phyloP scores from a whole-genome alignment of 345 rosid genomes.

The Xanthoceras sorbifolium region DNA sequence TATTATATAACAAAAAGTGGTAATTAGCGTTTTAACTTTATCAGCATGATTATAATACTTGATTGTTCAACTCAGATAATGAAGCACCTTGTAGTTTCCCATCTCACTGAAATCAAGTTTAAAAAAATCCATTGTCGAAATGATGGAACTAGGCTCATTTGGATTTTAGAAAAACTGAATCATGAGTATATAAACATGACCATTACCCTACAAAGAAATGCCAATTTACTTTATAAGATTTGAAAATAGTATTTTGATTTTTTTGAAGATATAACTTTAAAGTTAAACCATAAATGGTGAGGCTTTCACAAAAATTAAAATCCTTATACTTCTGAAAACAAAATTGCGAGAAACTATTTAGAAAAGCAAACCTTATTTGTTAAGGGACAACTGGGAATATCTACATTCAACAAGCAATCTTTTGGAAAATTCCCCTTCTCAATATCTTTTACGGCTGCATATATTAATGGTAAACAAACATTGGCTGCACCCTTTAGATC shows the following conservation, averaged over 20 bases:
- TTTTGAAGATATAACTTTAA: not conserved
- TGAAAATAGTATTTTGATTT: not conserved
- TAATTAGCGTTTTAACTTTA: not conserved
- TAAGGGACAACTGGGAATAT: slow-evolving; percentile 42
- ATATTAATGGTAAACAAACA: slow-evolving; percentile 46
- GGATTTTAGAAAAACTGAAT: not conserved
- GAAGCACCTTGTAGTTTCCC: not conserved
- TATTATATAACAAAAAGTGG: not conserved
- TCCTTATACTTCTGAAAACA: not conserved
- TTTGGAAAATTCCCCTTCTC: slow-evolving; percentile 41
- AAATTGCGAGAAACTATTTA: not conserved
- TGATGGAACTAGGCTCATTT: not conserved
- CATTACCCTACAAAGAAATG: not conserved
- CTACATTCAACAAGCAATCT: slow-evolving; percentile 41
- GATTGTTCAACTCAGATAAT: not conserved
- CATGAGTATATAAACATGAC: not conserved
- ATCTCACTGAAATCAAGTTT: not conserved
- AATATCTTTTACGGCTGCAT: slow-evolving; percentile 42
- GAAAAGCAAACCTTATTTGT: slow-evolving; percentile 36
- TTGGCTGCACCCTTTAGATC: slow-evolving; percentile 45
- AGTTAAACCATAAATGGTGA: not conserved
- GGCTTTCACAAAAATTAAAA: not conserved
- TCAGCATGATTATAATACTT: not conserved
- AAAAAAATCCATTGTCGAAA: not conserved
- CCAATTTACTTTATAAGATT: not conserved